phyloP scores from a whole-genome alignment of 2,329 filamentous ascomycete species.

The Fusarium luffae region DNA sequence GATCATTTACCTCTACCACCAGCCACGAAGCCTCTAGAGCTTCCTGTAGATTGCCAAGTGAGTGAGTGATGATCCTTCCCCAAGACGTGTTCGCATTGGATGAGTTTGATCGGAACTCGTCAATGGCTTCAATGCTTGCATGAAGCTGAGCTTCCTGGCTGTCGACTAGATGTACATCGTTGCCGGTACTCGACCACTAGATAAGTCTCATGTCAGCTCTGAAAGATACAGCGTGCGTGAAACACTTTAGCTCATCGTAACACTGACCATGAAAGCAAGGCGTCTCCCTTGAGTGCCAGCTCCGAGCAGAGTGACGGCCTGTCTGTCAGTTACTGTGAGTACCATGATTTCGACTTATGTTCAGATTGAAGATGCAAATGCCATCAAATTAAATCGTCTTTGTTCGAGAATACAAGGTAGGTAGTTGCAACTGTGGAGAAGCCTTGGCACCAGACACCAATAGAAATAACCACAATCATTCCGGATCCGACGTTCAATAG shows the following conservation, averaged over 20 bases:
- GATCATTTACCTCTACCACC: slow-evolving; percentile 42
- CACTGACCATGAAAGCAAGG: slow-evolving; percentile 47
- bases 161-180: slow-evolving; percentile 47
- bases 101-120: slow-evolving; percentile 34
- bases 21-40: slow-evolving; percentile 44
- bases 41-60: slow-evolving; percentile 19
- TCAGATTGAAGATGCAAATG: background rate
- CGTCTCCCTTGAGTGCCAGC: slow-evolving; percentile 49
- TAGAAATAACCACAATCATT: background rate
- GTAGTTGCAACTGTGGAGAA: background rate
- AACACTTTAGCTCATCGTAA: background rate
- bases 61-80: slow-evolving; percentile 41
- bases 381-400: background rate
- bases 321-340: slow-evolving; percentile 18
- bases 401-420: background rate
- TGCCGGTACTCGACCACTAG: slow-evolving; percentile 48
- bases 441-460: background rate
- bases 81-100: slow-evolving; percentile 3
- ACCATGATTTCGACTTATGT: slow-evolving; percentile 15
- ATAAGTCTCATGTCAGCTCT: background rate
- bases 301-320: slow-evolving; percentile 44
- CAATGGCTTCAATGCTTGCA: slow-evolving; percentile 44
- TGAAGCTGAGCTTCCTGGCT: slow-evolving; percentile 42
- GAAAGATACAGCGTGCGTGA: background rate
- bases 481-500: slow-evolving; percentile 25